These are phyloP conservation scores for Mycena haematopus DNA, from an alignment of 768 basidiomycete species.

Conservation along the genomic window DNA sequence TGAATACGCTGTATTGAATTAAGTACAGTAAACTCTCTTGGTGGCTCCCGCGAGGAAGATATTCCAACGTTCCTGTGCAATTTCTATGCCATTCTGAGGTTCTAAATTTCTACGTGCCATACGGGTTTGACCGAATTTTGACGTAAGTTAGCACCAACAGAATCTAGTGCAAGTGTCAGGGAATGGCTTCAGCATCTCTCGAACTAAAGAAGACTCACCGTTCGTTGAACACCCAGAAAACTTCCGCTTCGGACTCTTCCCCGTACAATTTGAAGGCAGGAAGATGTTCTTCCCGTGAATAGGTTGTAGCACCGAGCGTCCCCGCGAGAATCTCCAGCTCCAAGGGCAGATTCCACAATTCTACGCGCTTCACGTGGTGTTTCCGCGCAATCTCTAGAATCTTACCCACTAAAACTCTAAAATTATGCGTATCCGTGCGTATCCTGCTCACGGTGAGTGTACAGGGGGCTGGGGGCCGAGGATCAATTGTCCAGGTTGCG, in stretches of 20 bases:
- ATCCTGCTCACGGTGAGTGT: constrained; percentile 55
- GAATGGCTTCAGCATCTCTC: not conserved
- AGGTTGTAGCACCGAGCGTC: constrained; percentile 39
- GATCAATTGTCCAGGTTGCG: constrained; percentile 55
- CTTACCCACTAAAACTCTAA: constrained; percentile 42
- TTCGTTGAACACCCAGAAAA: constrained; percentile 58
- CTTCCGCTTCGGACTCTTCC: constrained; percentile 35
- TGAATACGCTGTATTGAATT: no score
- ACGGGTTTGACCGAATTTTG: no score
- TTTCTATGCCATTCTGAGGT: no score
- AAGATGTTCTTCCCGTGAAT: constrained; percentile 46
- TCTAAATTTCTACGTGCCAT: no score
- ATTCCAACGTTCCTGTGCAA: no score
- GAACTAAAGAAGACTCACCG: constrained; percentile 37
- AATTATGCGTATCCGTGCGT: constrained; percentile 36
- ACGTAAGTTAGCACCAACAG: constrained; percentile 47
- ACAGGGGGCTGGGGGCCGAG: constrained; percentile 35
- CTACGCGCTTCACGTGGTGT: constrained; percentile 45
- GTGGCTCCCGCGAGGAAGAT: no score
- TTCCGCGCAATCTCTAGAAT: constrained; percentile 44
- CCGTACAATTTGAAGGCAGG: constrained; percentile 60
- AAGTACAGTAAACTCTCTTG: no score
- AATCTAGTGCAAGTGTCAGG: constrained; percentile 38
- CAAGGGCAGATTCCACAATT: constrained; percentile 53
- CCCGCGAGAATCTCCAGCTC: constrained; percentile 38